Base-by-base conservation (phyloP, 768 basidiomycete genomes). In the Suillus occidentalis region DNA sequence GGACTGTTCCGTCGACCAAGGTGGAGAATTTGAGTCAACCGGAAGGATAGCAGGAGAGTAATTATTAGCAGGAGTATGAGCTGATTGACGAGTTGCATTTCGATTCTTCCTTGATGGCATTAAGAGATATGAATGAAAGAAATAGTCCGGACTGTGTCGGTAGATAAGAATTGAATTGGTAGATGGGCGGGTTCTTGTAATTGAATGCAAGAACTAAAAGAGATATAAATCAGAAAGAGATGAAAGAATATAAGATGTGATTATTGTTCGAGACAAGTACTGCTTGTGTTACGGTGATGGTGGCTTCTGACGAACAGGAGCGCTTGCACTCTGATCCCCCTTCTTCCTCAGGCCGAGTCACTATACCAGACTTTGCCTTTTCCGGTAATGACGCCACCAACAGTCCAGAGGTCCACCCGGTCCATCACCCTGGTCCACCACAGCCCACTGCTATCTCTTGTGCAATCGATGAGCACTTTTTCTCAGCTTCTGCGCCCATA, bases 31-130 rank as follows among this genome's bases (percentile, higher is more conserved):
- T 67, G 75, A 69, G 74, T 76, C 71, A 14, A 75, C 70, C n/a
- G 71, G 74, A 74, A 76, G 62, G 63, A 76, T 67, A 63, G 73
- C 76, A 18, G 75, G 70, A 57, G 68, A 73, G 60, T 72, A 66
- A 60, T 65, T 34, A 59, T 65, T 28, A 67, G 64, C 61, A 18
- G 66, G 34, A 36, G 77, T 68, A 39, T 62, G 66, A 59, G 68
- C 49, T 50, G 68, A 50, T 66, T 71, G 74, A 62, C 25, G 65
- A 6, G 64, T 62, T 43, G 62, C 74, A 76, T 76, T 68, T 63
- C 67, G 12, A 61, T 67, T 67, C 49, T 70, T 63, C 70, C 56
- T 69, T 60, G 76, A 69, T 73, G 67, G 67, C 75, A 76, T 76
- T 76, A 76, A 77, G 68, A 68, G 57, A 31, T 39, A 14, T 25